Base-by-base conservation (phyloP, 805 yeast species). In the Wilhelminamyces savonicus region DNA sequence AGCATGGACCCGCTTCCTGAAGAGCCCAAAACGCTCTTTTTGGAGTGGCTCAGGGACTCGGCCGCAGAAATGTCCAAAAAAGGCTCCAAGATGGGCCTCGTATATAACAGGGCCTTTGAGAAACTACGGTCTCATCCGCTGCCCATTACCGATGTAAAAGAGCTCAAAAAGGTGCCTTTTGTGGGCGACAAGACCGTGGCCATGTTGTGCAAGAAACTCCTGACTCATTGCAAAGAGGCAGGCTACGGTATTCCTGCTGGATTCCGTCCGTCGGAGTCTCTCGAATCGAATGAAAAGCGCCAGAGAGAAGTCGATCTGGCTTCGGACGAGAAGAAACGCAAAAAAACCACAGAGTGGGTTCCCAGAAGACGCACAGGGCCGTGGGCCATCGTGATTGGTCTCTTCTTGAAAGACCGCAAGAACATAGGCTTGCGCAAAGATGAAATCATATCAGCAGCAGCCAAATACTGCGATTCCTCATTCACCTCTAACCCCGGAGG, bases 281-380 rank as follows among this genome's bases (percentile, higher is more conserved):
- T 8, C 19, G 19, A 17, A 8, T 8, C 19, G 8, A 8, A 6
- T 6, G 19, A 6, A 8, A 17, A 17, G 19, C 19, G 19, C 19
- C 19, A 6, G 19, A 6, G 19, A 7, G 19, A 7, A 8, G 19
- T 8, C 19, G n/a, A n/a, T n/a, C n/a, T n/a, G n/a, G n/a, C n/a
- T n/a, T n/a, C n/a, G n/a, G n/a, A n/a, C n/a, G n/a, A n/a, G n/a
- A 38, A 38, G 29, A 48, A 34, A 27, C 30, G 40, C 19, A 50
- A 55, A 26, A 44, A 37, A 15, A 48, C 46, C 25, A 62, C 55
- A 21, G 33, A 26, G 11, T 86, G 82, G 50, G 67, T 86, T 0
- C 97, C 97, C 0, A 67, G 64, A 27, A 74, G 76, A 36, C 58
- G 88, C 21, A 76, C 92, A 0, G 96, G 96, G 2, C 94, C 83